Conservation (phyloP, 371 early-diverging fungal genomes). For the Globomyces sp. region DNA sequence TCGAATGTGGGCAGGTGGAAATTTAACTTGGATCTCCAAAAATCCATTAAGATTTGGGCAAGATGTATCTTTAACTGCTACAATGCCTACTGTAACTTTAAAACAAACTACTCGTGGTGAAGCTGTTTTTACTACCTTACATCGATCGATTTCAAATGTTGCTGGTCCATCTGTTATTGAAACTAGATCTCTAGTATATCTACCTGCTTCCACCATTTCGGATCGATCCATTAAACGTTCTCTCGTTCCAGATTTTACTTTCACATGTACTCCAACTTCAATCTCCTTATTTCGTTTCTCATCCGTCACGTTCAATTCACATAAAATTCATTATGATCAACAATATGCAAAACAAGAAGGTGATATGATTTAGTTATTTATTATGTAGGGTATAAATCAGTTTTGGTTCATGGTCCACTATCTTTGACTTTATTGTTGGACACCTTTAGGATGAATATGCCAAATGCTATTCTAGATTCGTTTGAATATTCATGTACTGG, state of each 20-base stretch:
- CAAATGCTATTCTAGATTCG: not conserved
- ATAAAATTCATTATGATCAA: conserved; percentile 80
- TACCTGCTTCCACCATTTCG: conserved; percentile 26
- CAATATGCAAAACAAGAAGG: conserved; percentile 64
- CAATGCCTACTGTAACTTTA: conserved; percentile 51
- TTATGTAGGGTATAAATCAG: conserved; percentile 42
- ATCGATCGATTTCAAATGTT: conserved; percentile 61
- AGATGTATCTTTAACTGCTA: conserved; percentile 53
- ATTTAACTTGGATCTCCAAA: conserved; percentile 32
- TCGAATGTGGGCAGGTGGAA: conserved; percentile 87
- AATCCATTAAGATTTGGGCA: conserved; percentile 69
- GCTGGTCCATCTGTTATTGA: conserved; percentile 68
- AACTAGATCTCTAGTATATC: conserved; percentile 68
- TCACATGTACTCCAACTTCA: conserved; percentile 56
- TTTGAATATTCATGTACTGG: conserved; percentile 72
- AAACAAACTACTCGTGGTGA: conserved; percentile 57
- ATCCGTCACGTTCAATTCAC: conserved; percentile 81
- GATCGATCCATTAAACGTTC: conserved; percentile 11
- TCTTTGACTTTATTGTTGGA: conserved; percentile 72
- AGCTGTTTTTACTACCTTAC: conserved; percentile 67
- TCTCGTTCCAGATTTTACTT: conserved; percentile 51
- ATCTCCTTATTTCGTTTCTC: conserved; percentile 81
- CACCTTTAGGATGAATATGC: conserved; percentile 42
- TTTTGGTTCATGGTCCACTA: conserved; percentile 64
- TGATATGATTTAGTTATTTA: too few relatives aligned